A percentile compares a stretch with the other conserved stretches of the same genome.
Evolutionary conservation across 148 eudicot genomes (phyloP).

Genomic region (Amaranthus palmeri): DNA sequence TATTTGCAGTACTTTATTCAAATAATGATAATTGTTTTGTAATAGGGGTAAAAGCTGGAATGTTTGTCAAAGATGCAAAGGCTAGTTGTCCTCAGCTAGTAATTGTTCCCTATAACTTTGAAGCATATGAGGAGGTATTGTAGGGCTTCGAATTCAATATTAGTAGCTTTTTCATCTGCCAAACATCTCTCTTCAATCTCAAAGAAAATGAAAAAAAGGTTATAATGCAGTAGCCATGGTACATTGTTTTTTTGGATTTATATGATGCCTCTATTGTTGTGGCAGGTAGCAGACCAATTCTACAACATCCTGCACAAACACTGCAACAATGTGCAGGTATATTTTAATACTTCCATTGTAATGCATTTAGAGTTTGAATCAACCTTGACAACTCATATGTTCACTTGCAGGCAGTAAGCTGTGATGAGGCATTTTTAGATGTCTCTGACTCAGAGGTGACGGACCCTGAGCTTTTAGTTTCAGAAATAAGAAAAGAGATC

Average conservation of each 20-base stretch:
- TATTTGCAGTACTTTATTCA: neutral
- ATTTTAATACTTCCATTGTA: constrained; percentile 7
- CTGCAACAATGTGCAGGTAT: constrained; percentile 89
- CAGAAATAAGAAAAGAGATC: constrained; percentile 78
- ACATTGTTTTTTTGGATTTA: constrained; percentile 10
- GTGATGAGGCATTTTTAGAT: constrained; percentile 98
- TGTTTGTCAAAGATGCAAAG: constrained; percentile 94
- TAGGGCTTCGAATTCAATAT: neutral
- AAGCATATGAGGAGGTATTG: constrained; percentile 87
- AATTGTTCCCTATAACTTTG: constrained; percentile 81
- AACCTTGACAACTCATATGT: constrained; percentile 13
- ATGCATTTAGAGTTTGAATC: neutral
- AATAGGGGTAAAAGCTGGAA: constrained; percentile 86
- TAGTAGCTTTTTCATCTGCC: neutral
- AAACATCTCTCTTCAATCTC: neutral
- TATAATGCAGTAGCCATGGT: neutral
- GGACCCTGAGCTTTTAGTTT: constrained; percentile 70
- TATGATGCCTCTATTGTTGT: constrained; percentile 9
- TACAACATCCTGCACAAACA: constrained; percentile 80
- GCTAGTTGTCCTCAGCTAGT: constrained; percentile 84
- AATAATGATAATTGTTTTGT: neutral
- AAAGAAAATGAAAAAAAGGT: neutral
- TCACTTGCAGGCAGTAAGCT: constrained; percentile 78
- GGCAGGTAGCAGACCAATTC: constrained; percentile 90
- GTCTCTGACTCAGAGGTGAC: constrained; percentile 52